phyloP scores from a whole-genome alignment of 31 red algal species.

The Pterothamnion heteromorphum region DNA sequence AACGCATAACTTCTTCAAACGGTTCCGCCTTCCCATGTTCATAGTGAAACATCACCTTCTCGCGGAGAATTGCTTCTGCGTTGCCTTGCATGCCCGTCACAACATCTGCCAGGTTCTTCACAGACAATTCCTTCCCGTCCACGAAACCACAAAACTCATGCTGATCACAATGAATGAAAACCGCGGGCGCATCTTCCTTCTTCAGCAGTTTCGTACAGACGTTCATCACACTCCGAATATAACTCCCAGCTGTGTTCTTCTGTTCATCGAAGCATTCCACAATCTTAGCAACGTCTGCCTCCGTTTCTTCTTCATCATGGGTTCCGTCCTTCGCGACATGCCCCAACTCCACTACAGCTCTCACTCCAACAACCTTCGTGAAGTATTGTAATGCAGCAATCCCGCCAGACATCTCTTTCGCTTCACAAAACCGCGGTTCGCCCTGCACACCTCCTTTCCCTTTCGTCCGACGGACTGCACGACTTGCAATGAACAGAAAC shows the following conservation, averaged over 20 bases:
- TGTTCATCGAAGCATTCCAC: neutral
- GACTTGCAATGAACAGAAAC: neutral
- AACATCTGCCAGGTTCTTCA: neutral
- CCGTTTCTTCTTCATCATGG: neutral
- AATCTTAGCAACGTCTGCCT: neutral
- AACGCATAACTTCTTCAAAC: neutral
- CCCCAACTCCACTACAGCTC: neutral
- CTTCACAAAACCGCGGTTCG: neutral
- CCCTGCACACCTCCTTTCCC: neutral
- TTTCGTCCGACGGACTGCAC: neutral
- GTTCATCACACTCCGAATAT: neutral
- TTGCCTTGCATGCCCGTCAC: neutral
- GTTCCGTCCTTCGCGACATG: neutral
- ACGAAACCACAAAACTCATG: neutral
- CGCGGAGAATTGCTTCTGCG: neutral
- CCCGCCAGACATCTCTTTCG: neutral
- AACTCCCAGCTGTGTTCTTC: neutral
- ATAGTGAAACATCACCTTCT: neutral
- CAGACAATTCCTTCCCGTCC: neutral
- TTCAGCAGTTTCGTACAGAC: neutral
- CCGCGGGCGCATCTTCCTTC: neutral
- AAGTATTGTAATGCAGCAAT: neutral
- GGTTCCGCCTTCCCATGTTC: neutral
- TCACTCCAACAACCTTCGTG: neutral
- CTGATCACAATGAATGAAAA: neutral